Evolutionary conservation across 345 rosid genomes (phyloP).

Genomic region (Iberis pinnata): DNA sequence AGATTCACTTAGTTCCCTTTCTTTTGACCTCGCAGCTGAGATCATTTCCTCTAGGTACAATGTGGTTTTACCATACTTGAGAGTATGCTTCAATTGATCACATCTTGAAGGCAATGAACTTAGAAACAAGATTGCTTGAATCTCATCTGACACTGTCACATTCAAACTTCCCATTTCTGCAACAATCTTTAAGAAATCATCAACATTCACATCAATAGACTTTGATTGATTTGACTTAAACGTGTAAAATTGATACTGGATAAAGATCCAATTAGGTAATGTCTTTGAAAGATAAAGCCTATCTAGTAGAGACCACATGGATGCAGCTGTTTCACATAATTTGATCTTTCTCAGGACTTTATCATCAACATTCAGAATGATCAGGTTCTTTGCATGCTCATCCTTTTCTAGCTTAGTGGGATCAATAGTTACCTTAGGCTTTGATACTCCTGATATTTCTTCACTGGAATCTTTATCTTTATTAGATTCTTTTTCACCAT

Average conservation of each 20-base stretch:
- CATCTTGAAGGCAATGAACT: not conserved
- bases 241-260: not conserved
- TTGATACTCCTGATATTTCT: not conserved
- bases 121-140: not conserved
- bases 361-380: not conserved
- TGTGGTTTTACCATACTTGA: not conserved
- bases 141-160: not conserved
- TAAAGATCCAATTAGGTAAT: not conserved
- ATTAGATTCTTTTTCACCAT: not conserved
- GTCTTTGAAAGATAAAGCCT: not conserved
- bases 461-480: not conserved
- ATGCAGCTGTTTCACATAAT: not conserved
- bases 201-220: not conserved
- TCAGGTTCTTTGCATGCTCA: not conserved
- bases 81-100: not conserved
- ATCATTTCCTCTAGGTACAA: not conserved
- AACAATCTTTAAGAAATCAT: not conserved
- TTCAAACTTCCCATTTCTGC: not conserved
- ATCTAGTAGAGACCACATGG: not conserved
- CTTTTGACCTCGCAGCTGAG: not conserved
- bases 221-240: not conserved
- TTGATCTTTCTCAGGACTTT: not conserved
- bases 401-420: not conserved
- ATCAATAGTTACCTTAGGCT: not conserved
- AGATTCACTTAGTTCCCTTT: not conserved